These are phyloP conservation scores for Serendipita sp. DNA, from an alignment of 768 basidiomycete genomes.

Conservation along the genomic window DNA sequence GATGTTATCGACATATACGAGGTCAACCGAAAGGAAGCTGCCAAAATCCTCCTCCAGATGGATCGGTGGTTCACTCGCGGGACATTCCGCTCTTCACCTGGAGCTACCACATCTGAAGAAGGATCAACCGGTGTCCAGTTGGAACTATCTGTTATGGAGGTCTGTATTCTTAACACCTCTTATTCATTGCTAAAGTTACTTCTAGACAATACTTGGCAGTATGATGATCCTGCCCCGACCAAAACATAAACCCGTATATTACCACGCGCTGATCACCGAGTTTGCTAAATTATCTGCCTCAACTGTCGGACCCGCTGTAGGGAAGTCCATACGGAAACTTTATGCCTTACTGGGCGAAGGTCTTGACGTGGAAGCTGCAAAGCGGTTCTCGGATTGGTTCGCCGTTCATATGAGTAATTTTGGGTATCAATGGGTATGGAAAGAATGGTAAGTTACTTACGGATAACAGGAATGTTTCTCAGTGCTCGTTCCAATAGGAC, in stretches of 20 bases:
- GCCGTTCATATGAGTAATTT: slow-evolving; percentile 95
- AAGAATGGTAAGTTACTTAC: slow-evolving; percentile 63
- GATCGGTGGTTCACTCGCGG: slow-evolving; percentile 70
- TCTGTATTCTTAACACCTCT: slow-evolving; percentile 18
- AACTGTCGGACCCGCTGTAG: slow-evolving; percentile 90
- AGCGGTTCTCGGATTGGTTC: slow-evolving; percentile 89
- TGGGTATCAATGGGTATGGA: slow-evolving; percentile 97
- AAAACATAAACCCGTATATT: slow-evolving; percentile 65
- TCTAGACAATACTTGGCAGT: slow-evolving; percentile 53
- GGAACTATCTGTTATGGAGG: slow-evolving; percentile 81
- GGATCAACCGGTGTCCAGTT: slow-evolving; percentile 45
- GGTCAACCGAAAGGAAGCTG: slow-evolving; percentile 90
- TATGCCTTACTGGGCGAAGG: slow-evolving; percentile 69
- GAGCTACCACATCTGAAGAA: slow-evolving; percentile 35
- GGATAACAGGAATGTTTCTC: background rate
- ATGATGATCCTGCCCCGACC: slow-evolving; percentile 67
- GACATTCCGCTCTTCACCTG: slow-evolving; percentile 70
- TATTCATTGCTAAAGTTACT: background rate
- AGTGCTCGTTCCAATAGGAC: slow-evolving; percentile 38
- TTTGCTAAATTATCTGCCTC: slow-evolving; percentile 85
- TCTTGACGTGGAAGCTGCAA: slow-evolving; percentile 68
- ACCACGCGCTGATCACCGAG: slow-evolving; percentile 78
- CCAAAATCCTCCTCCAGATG: slow-evolving; percentile 68
- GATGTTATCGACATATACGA: slow-evolving; percentile 84
- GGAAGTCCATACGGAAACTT: slow-evolving; percentile 82